Percentiles rank a stretch among this genome's conserved stretches.
Conservation (phyloP, 2,329 filamentous ascomycete species). For the Exophiala mesophila region DNA sequence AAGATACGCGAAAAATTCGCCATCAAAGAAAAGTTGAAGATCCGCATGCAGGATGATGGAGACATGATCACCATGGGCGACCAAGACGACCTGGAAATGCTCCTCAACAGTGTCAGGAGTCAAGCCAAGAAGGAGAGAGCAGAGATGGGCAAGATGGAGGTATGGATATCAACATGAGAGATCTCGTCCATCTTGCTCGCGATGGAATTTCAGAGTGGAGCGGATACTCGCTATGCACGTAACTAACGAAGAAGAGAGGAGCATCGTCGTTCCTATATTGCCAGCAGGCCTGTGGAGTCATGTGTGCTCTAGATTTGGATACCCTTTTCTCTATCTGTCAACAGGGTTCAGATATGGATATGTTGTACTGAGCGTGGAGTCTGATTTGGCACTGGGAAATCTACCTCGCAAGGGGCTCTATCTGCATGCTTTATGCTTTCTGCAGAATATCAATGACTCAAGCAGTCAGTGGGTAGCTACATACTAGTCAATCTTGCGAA, state of each 20-base stretch:
- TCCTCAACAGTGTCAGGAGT: slow-evolving; percentile 64
- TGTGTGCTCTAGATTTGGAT: background rate
- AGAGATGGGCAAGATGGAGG: slow-evolving; percentile 93
- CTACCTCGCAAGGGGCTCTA: too few species aligned
- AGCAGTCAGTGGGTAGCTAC: too few species aligned
- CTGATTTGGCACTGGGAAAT: background rate
- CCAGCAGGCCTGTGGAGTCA: background rate
- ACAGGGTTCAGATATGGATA: background rate
- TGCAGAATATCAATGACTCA: too few species aligned
- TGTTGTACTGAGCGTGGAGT: background rate
- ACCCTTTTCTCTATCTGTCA: background rate
- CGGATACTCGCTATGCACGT: background rate
- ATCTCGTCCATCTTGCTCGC: too few species aligned
- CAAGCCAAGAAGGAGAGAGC: slow-evolving; percentile 66
- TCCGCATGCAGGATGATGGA: slow-evolving; percentile 82
- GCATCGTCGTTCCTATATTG: background rate
- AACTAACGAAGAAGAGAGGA: background rate
- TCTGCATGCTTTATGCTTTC: too few species aligned
- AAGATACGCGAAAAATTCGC: slow-evolving; percentile 84
- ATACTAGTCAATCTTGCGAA: too few species aligned
- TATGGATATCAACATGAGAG: slow-evolving; percentile 46
- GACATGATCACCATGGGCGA: slow-evolving; percentile 98
- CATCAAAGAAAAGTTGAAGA: slow-evolving; percentile 57
- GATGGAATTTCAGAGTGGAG: too few species aligned
- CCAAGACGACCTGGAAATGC: slow-evolving; percentile 91